Evolutionary conservation across 75 land plant species (phyloP).

Genomic region (Selaginella moellendorffii): DNA sequence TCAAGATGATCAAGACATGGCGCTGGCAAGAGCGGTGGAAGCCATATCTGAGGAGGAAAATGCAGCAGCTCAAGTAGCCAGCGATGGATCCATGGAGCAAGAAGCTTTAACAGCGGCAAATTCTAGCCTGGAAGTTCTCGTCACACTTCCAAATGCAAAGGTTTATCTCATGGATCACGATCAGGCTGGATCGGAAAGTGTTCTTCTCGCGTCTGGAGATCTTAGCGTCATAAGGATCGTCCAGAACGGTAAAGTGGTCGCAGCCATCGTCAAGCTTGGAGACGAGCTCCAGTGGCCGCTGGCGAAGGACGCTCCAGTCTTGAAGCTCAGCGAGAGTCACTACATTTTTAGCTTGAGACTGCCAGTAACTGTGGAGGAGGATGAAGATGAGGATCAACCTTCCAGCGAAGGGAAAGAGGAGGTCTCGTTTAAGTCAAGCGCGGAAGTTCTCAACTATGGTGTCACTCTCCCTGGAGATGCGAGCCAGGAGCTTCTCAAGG

Average conservation of each 20-base stretch:
- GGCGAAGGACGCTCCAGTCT: conserved; percentile 54
- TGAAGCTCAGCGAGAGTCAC: conserved; percentile 46
- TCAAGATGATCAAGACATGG: too few relatives aligned
- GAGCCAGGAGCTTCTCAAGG: conserved; percentile 23
- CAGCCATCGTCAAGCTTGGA: conserved; percentile 39
- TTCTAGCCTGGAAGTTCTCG: background rate
- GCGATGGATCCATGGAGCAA: too few relatives aligned
- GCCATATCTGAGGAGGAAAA: too few relatives aligned
- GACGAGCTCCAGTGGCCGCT: conserved; percentile 73
- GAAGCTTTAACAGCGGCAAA: too few relatives aligned
- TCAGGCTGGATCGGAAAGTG: background rate
- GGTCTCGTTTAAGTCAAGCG: background rate
- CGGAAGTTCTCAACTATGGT: conserved; percentile 36
- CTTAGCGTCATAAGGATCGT: background rate
- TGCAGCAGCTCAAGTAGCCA: too few relatives aligned
- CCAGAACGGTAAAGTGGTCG: conserved; percentile 33
- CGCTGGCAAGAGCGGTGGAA: too few relatives aligned
- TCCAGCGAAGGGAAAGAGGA: background rate
- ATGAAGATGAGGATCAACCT: background rate
- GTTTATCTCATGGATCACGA: background rate
- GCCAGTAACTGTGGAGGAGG: conserved; percentile 17
- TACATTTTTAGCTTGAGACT: conserved; percentile 57
- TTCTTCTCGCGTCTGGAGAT: background rate
- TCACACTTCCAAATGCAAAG: background rate
- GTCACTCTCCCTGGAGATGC: conserved; percentile 37